phyloP scores from a whole-genome alignment of 2,329 filamentous ascomycete species.

The Botrytis tulipae region DNA sequence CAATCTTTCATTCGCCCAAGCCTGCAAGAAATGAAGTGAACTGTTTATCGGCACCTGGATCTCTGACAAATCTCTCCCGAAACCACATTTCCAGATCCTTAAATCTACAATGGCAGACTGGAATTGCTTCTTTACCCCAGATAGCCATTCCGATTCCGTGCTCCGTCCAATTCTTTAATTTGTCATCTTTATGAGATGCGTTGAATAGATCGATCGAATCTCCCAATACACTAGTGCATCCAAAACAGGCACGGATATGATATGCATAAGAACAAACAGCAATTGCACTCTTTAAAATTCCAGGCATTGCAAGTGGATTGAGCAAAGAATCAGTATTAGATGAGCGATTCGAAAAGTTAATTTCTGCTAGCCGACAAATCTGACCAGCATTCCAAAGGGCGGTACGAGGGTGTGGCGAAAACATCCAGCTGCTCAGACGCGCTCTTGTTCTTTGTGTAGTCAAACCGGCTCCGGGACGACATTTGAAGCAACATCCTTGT shows the following conservation, averaged over 20 bases:
- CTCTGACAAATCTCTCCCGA: background rate
- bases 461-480: constrained; percentile 3
- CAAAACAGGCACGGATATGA: background rate
- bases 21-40: constrained; percentile 9
- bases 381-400: constrained; percentile 12
- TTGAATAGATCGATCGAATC: background rate
- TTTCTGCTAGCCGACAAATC: background rate
- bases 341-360: background rate
- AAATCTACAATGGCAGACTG: constrained; percentile 10
- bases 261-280: constrained; percentile 15
- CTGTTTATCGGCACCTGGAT: background rate
- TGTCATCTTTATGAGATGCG: background rate
- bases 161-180: background rate
- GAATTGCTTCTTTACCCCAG: constrained; percentile 6
- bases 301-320: constrained; percentile 9
- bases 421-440: constrained; percentile 10
- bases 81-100: background rate
- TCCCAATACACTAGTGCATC: background rate
- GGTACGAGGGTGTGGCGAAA: constrained; percentile 12
- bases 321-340: background rate
- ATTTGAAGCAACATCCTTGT: constrained; percentile 18
- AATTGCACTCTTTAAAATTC: constrained; percentile 4
- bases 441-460: constrained; percentile 4
- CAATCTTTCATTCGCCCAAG: background rate
- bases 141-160: constrained; percentile 1